Evolutionary conservation across 148 eudicot genomes (phyloP), one percentile per base, ranked within the genome.

Genomic region (Silene latifolia): DNA sequence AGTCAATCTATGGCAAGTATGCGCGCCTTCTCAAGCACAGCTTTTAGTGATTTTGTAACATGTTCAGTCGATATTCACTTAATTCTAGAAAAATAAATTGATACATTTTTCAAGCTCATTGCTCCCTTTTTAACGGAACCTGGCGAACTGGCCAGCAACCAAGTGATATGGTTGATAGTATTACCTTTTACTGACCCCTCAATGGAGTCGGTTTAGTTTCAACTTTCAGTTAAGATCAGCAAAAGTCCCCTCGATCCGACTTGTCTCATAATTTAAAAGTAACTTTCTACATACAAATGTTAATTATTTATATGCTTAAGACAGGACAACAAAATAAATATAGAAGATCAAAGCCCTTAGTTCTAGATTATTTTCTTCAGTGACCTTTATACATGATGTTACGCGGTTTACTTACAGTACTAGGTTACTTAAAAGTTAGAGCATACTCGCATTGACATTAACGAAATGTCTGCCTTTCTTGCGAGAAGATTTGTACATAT

Each of bases 401-500:
- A 70, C 15, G 73, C 17, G 5, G 42, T 53, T 25, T 42, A 9
- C 69, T 74, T 74, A 63, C 70, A 21, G 3, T 14, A n/a, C 17
- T 8, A 62, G 35, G 44, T 46, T 74, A 63, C 76, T 47, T 24
- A 46, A 24, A 70, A 27, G 73, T 70, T 53, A 70, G 73, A 24
- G 14, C 12, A 24, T 70, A 53, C 35, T 53, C 24, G 73, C 21
- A 25, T 70, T 53, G 11, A 18, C 7, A 7, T 53, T 64, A 54
- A 51, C 70, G 32, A 32, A 65, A 71, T 54, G 56, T 32, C 51
- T 51, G 15, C 39, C 15, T 4, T 8, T 8, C 20, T 11, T 62
- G 10, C 24, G 14, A 8, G 32, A 64, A 65, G 8, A 54, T 23
- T n/a, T 17, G 18, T 78, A 65, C 15, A 54, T 15, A 23, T 57